phyloP scores from a whole-genome alignment of 139 green algal genomes.

The Microglena sp. region DNA sequence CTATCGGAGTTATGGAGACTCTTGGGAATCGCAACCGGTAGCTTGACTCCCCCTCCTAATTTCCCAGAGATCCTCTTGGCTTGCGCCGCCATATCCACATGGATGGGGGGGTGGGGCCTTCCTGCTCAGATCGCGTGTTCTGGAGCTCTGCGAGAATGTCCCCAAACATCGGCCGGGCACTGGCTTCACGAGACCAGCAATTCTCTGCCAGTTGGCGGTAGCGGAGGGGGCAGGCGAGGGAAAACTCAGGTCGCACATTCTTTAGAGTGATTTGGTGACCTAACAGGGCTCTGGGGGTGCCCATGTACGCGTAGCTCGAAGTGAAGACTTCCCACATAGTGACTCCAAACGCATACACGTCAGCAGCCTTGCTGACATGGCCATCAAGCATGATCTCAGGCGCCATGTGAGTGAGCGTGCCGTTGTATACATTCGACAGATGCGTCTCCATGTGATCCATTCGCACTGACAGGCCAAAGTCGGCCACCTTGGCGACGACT shows the following conservation, averaged over 20 bases:
- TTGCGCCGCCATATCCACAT: no score
- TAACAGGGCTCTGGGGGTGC: constrained; percentile 18
- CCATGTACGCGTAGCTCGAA: not conserved
- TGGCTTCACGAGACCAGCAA: constrained; percentile 20
- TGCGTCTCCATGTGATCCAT: constrained; percentile 29
- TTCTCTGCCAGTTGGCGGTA: constrained; percentile 26
- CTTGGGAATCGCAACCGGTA: no score
- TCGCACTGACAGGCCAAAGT: constrained; percentile 37
- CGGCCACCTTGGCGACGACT: constrained; percentile 19
- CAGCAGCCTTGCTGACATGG: constrained; percentile 12
- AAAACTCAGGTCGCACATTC: constrained; percentile 24
- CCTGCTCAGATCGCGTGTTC: not conserved
- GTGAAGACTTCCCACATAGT: constrained; percentile 43
- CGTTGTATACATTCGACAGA: constrained; percentile 12
- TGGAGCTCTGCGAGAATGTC: not conserved
- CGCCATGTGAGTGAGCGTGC: constrained; percentile 48
- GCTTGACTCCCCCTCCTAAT: no score
- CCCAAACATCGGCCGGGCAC: constrained; percentile 8
- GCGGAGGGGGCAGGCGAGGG: constrained; percentile 7
- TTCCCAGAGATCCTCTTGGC: no score
- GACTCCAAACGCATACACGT: constrained; percentile 45
- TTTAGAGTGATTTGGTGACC: constrained; percentile 18
- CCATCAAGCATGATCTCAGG: constrained; percentile 34
- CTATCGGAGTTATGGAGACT: no score
- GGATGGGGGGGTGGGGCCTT: not conserved